Conservation (phyloP, 2,329 filamentous ascomycete species). For the Epichloe brachyelytri region DNA sequence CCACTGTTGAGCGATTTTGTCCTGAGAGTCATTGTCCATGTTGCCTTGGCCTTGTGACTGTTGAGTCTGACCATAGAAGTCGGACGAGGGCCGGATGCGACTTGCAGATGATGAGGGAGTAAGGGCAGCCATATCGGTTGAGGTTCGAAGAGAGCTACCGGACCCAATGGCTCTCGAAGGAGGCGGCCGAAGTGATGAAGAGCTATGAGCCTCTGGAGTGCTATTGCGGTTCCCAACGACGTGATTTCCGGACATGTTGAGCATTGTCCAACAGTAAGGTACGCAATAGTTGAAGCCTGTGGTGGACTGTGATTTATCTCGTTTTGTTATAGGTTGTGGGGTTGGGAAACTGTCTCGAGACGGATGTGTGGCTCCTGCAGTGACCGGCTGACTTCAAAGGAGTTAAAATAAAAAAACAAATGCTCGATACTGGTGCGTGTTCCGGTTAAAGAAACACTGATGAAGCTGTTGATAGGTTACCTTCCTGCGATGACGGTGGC, state of each 20-base stretch:
- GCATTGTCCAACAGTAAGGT: conserved; percentile 25
- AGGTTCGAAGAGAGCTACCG: conserved; percentile 80
- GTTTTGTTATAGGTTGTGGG: not conserved
- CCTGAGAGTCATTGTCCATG: conserved; percentile 67
- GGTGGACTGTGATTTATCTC: not conserved
- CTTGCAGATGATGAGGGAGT: conserved; percentile 51
- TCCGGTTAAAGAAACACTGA: conserved; percentile 13
- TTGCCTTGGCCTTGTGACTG: conserved; percentile 54
- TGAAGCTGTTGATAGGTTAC: conserved; percentile 1
- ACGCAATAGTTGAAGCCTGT: not conserved
- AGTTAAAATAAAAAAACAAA: conserved; percentile 27
- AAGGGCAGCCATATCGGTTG: conserved; percentile 88
- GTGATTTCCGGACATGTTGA: conserved; percentile 56
- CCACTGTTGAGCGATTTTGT: conserved; percentile 95
- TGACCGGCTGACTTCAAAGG: conserved; percentile 73
- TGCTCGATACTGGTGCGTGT: conserved; percentile 14
- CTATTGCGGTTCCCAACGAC: conserved; percentile 83
- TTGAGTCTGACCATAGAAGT: conserved; percentile 75
- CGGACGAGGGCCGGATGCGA: conserved; percentile 86
- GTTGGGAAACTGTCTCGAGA: conserved; percentile 13
- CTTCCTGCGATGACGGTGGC: not conserved
- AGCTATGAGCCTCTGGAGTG: conserved; percentile 80
- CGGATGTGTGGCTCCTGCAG: conserved; percentile 53
- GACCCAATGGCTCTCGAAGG: conserved; percentile 64
- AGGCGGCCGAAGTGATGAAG: conserved; percentile 71